Evolutionary conservation across 2,329 filamentous ascomycete species (phyloP), one percentile per base, ranked within the genome.

Genomic region (Monilinia laxa): DNA sequence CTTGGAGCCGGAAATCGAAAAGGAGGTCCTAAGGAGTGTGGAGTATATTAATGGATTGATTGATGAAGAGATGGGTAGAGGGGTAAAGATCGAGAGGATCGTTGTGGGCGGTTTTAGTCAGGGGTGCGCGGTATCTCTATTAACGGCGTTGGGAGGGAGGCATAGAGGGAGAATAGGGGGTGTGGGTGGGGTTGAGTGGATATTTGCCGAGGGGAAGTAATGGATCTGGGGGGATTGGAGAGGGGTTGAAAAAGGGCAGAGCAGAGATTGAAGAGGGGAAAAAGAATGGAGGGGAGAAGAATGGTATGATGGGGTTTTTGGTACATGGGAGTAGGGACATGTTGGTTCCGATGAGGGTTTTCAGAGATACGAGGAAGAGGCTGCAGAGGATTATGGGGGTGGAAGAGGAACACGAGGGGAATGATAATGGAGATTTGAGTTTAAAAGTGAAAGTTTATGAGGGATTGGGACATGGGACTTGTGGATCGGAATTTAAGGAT

Each of bases 61-160:
- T 77, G 87, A 92, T 75, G 82, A 86, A 68, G 92, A 97, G 79
- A 85, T 96, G 58, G 85, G 89, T 68, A 85, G 87, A 64, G 92
- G 92, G 68, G 93, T 97, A 70, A 85, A 90, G 1, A 81, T 91
- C 0, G 86, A 90, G 68, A 88, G 92, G 65, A 92, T 97, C 74
- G 85, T 97, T n/a, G 80, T 97, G 7, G 93, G 90, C 9, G 90
- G 90, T 53, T 93, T 81, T 35, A 90, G 86, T 54, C 86, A 97
- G 78, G 94, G 94, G 64, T 93, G 91, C 65, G 92, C 92, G 67
- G 90, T 96, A 81, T 86, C 90, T 47, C 78, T 97, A 51, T 85
- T 97, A 73, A 82, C 89, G 0, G 92, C 91, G 3, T 78, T 96
- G 42, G 69, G 82, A 82, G 68, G 83, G 85, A 73, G 67, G 49